phyloP scores from a whole-genome alignment of 306 rosid species.

The Acacia crassicarpa region DNA sequence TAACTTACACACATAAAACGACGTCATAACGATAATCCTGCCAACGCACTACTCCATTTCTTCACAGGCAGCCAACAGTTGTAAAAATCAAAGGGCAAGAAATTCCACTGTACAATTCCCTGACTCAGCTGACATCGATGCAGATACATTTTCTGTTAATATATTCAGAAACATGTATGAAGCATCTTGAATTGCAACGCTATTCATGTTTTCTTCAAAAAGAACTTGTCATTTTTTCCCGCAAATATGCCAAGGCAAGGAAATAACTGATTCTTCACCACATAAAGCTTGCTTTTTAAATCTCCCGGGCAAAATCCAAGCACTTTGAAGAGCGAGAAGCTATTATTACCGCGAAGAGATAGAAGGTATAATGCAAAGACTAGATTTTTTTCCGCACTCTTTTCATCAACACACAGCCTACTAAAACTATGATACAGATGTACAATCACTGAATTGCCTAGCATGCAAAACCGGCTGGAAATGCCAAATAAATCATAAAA shows the following conservation, averaged over 20 bases:
- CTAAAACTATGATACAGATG: constrained; percentile 53
- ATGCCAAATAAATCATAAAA: constrained; percentile 45
- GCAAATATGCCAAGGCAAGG: constrained; percentile 6
- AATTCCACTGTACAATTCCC: not conserved
- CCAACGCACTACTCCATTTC: not conserved
- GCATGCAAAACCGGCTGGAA: constrained; percentile 45
- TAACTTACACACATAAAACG: not conserved
- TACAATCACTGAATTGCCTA: constrained; percentile 48
- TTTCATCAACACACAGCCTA: constrained; percentile 50
- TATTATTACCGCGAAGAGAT: constrained; percentile 14
- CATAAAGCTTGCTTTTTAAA: constrained; percentile 22
- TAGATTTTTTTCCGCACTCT: constrained; percentile 25
- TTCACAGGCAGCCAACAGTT: not conserved
- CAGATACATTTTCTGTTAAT: constrained; percentile 11
- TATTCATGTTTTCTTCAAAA: not conserved
- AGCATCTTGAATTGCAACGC: constrained; percentile 3
- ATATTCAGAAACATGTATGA: constrained; percentile 16
- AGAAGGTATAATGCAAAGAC: constrained; percentile 21
- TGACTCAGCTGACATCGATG: constrained; percentile 13
- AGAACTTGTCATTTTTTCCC: not conserved
- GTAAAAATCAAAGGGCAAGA: not conserved
- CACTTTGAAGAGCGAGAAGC: constrained; percentile 31
- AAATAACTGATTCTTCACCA: constrained; percentile 20
- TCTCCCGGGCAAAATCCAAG: constrained; percentile 23
- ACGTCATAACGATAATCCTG: not conserved